A percentile compares a stretch with the other conserved stretches of the same genome.
phyloP scores from a whole-genome alignment of 768 basidiomycete species.

The Hortiboletus campestris region DNA sequence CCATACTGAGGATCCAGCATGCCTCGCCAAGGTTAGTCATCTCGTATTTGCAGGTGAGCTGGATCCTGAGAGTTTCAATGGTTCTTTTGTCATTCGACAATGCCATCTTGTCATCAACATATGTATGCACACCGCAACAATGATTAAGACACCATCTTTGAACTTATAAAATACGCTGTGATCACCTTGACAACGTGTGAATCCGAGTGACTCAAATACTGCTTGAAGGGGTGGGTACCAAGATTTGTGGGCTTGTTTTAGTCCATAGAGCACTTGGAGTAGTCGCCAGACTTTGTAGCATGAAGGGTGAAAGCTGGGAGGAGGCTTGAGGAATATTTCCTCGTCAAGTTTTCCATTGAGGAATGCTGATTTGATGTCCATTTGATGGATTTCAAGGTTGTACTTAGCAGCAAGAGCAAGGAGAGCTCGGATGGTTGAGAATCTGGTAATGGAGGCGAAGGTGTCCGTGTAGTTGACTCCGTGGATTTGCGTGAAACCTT shows the following conservation, averaged over 20 bases:
- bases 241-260: background rate
- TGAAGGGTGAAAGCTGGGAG: conserved; percentile 2
- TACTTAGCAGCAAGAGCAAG: background rate
- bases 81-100: background rate
- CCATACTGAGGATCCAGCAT: background rate
- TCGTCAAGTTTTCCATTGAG: conserved; percentile 15
- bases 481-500: conserved; percentile 32
- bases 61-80: too few species aligned
- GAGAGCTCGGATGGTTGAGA: background rate
- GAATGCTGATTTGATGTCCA: conserved; percentile 25
- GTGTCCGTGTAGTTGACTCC: conserved; percentile 37
- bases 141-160: background rate
- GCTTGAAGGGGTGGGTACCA: too few species aligned
- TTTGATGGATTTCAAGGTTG: conserved; percentile 15
- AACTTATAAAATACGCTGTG: background rate
- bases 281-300: background rate
- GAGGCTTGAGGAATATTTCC: conserved; percentile 29
- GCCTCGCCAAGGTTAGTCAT: background rate
- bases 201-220: too few species aligned
- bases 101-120: background rate
- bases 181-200: background rate
- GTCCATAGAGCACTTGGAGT: background rate
- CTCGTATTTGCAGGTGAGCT: background rate
- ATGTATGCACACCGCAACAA: background rate
- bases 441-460: background rate